Evolutionary conservation across 441 rosid genomes (phyloP), one percentile per base, ranked within the genome.

Genomic region (Erysimum cheiri): DNA sequence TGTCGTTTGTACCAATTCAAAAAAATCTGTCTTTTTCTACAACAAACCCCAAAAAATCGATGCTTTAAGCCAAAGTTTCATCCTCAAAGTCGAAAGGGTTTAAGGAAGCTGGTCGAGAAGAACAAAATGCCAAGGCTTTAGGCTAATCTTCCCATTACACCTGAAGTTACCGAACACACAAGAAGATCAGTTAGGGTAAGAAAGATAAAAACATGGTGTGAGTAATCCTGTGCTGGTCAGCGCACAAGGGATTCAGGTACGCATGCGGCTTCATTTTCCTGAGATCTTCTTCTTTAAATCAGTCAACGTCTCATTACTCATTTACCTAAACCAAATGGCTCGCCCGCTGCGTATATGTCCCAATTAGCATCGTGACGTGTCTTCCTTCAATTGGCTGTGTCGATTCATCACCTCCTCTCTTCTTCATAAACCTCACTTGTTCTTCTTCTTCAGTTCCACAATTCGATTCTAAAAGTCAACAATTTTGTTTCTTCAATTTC

Each of bases 221-320:
- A 55, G 2, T 31, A 0, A 55, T 55, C 40, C n/a, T 36, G 17
- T 36, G 44, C 44, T 11, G 15, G 11, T 36, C 14, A 12, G 62
- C 19, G 32, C 62, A 36, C n/a, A 17, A 36, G 11, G 10, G 6
- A 5, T 31, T 57, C 44, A 11, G 31, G n/a, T 57, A 3, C 29
- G 15, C 61, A 54, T 1, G 40, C 40, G 22, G 22, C 39, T 35
- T 35, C 62, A 11, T 13, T 33, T 8, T 47, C 19, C 41, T 8
- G 1, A 32, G 68, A 53, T 71, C 56, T 33, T 37, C 14, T 44
- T 11, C 5, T 13, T 6, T 1, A 58, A 48, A 5, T 31, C 9
- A 58, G 67, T 73, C 72, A 66, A 73, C 15, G 32, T 14, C 14
- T n/a, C 54, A 58, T 57, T 28, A 64, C 60, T 57, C 37, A 14